Evolutionary conservation across 108 stramenopile genomes (phyloP).

Genomic region (Tribonema minus): DNA sequence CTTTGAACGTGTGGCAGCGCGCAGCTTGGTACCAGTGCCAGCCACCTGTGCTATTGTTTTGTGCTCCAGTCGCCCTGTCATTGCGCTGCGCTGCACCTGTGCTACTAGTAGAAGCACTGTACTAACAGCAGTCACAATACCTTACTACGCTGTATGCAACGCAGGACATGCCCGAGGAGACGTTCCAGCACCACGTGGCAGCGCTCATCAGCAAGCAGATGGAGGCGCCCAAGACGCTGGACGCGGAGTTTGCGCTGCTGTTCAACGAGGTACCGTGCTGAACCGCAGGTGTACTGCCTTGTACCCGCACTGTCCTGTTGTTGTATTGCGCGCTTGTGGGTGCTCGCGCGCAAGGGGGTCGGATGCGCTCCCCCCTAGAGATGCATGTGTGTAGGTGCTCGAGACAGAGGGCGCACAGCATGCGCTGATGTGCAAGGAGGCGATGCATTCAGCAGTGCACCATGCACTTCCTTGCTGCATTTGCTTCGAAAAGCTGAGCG

Average conservation of each 20-base stretch:
- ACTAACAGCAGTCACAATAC: neutral
- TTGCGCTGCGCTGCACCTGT: neutral
- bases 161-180: neutral
- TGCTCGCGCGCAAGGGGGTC: no score
- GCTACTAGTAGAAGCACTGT: neutral
- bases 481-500: no score
- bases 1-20: no score
- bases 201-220: constrained; percentile 13
- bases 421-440: no score
- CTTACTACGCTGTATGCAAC: neutral
- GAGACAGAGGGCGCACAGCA: no score
- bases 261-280: constrained; percentile 17
- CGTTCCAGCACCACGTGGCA: constrained; percentile 21
- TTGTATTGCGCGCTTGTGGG: no score
- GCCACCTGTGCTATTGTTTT: neutral
- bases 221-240: constrained; percentile 26
- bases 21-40: neutral
- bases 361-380: no score
- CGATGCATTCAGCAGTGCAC: no score
- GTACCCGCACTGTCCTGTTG: no score
- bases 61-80: neutral
- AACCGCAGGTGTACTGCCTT: no score
- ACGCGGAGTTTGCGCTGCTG: constrained; percentile 1
- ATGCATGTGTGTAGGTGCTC: no score
- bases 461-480: no score